Evolutionary conservation across 257 asterid species (phyloP).

Genomic region (Henckelia pumila): DNA sequence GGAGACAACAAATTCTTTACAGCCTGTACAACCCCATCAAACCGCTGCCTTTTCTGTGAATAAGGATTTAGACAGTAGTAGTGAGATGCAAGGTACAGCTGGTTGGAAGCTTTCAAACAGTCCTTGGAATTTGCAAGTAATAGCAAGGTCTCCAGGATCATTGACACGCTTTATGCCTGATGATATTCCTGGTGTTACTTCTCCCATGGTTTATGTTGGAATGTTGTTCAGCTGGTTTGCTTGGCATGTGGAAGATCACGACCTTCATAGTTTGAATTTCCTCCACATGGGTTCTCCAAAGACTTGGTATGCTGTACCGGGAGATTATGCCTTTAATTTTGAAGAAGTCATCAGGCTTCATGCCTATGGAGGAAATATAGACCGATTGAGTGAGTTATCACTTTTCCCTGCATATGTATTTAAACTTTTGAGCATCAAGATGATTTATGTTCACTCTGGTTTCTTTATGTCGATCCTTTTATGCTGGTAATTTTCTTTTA

Average conservation of each 20-base stretch:
- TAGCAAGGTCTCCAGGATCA: slow-evolving; percentile 94
- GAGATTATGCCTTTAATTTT: slow-evolving; percentile 72
- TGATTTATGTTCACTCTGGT: not conserved
- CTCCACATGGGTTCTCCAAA: slow-evolving; percentile 93
- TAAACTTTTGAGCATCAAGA: not conserved
- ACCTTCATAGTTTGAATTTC: slow-evolving; percentile 96
- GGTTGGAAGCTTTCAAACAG: slow-evolving; percentile 97
- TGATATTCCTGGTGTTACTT: slow-evolving; percentile 99
- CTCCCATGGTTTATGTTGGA: slow-evolving; percentile 97
- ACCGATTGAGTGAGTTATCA: slow-evolving; percentile 61
- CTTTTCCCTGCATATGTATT: slow-evolving; percentile 14
- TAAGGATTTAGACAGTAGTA: slow-evolving; percentile 35
- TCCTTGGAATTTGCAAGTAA: slow-evolving; percentile 96
- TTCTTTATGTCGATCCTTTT: slow-evolving; percentile 2
- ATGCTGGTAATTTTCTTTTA: not conserved
- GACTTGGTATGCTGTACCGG: slow-evolving; percentile 99
- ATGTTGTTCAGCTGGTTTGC: slow-evolving; percentile 99
- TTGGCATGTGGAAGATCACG: slow-evolving; percentile 99
- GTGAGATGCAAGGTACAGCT: slow-evolving; percentile 76
- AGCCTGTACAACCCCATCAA: slow-evolving; percentile 30
- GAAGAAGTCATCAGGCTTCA: slow-evolving; percentile 79
- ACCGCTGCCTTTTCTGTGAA: slow-evolving; percentile 33
- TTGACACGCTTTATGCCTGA: slow-evolving; percentile 97
- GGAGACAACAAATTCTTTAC: slow-evolving; percentile 37
- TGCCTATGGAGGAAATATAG: slow-evolving; percentile 70